Evolutionary conservation across 768 basidiomycete genomes (phyloP).

Genomic region (Kwoniella sp.): DNA sequence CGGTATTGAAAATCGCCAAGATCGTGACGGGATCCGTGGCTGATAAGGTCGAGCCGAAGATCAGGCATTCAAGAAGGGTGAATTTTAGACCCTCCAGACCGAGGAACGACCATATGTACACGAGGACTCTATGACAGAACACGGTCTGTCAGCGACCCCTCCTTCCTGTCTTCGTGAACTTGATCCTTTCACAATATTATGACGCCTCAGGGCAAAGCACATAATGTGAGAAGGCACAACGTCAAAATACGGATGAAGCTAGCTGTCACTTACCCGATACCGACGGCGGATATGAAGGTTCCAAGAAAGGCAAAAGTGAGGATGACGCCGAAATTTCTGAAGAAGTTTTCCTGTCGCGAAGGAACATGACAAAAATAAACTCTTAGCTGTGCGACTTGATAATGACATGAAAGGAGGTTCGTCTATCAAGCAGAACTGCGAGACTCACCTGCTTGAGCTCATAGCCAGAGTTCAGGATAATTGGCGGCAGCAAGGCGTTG

Average conservation of each 20-base stretch:
- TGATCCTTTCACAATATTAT: no score
- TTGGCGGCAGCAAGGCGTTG: slow-evolving; percentile 95
- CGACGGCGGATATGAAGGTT: slow-evolving; percentile 94
- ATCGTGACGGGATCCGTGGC: slow-evolving; percentile 99
- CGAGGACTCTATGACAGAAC: slow-evolving; percentile 68
- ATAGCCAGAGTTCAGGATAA: slow-evolving; percentile 96
- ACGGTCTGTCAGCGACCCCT: not conserved
- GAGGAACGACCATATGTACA: slow-evolving; percentile 91
- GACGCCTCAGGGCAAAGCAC: no score
- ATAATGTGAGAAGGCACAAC: not conserved
- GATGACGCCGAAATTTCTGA: slow-evolving; percentile 96
- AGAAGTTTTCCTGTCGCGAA: slow-evolving; percentile 83
- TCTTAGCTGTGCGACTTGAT: not conserved
- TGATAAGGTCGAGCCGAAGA: slow-evolving; percentile 92
- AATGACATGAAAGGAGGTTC: not conserved
- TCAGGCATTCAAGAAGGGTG: slow-evolving; percentile 86
- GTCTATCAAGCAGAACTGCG: no score
- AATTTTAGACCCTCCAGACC: slow-evolving; percentile 87
- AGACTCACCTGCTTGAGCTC: slow-evolving; percentile 87
- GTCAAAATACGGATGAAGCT: slow-evolving; percentile 10
- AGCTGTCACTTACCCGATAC: slow-evolving; percentile 92
- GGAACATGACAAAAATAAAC: not conserved
- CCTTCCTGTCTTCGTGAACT: not conserved
- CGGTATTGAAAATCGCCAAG: slow-evolving; percentile 95
- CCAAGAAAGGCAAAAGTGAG: slow-evolving; percentile 82